Percentiles rank a stretch among this genome's conserved stretches.
Evolutionary conservation across 2,329 filamentous ascomycete genomes (phyloP).

Genomic region (Emydomyces testavorans): DNA sequence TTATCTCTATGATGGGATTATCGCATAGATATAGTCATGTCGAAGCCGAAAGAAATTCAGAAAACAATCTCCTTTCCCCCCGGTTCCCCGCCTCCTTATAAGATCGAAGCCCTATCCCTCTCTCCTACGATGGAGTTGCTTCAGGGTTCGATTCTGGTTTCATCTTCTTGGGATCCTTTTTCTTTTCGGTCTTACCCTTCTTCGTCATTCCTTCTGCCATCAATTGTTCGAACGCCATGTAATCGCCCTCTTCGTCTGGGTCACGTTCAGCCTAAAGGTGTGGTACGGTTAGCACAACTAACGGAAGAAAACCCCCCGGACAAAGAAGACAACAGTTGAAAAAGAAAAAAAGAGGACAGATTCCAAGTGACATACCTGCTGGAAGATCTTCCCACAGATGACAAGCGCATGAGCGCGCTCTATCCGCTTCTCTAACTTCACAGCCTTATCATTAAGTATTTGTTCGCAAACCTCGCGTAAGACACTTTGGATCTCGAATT

Average conservation of each 20-base stretch:
- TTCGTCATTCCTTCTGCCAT: conserved; percentile 94
- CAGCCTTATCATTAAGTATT: conserved; percentile 67
- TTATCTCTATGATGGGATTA: conserved; percentile 9
- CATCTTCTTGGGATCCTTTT: conserved; percentile 28
- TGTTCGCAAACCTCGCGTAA: conserved; percentile 87
- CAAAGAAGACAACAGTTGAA: not conserved
- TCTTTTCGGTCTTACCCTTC: conserved; percentile 71
- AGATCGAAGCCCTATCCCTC: too few species aligned
- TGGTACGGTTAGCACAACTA: conserved; percentile 13
- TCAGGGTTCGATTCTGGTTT: conserved; percentile 23
- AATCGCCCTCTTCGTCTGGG: conserved; percentile 93
- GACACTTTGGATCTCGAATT: conserved; percentile 96
- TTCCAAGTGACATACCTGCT: conserved; percentile 56
- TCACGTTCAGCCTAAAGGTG: conserved; percentile 64
- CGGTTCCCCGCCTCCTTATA: not conserved
- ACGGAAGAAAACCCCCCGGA: too few species aligned
- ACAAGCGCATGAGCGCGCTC: conserved; percentile 85
- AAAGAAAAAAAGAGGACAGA: not conserved
- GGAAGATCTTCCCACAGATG: conserved; percentile 78
- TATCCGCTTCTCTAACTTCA: conserved; percentile 70
- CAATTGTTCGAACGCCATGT: conserved; percentile 96
- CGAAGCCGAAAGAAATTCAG: not conserved
- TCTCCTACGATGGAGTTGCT: not conserved
- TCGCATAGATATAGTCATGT: not conserved
- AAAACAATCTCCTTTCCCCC: not conserved